These are phyloP conservation scores for Epichloe bromicola DNA, from an alignment of 2,329 filamentous ascomycete species.

Conservation along the genomic window DNA sequence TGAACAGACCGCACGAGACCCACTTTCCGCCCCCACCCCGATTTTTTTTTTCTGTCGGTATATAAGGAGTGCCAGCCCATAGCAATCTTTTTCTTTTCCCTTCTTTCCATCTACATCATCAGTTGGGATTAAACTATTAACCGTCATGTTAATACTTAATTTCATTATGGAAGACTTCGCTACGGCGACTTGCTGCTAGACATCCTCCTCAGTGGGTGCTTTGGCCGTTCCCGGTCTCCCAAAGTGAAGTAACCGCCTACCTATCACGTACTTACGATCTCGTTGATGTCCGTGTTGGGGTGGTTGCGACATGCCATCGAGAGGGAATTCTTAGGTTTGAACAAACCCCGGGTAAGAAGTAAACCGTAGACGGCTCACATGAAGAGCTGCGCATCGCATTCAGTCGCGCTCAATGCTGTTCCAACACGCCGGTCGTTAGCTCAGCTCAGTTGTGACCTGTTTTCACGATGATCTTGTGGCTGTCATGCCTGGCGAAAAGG, in stretches of 20 bases:
- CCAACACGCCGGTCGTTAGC: no score
- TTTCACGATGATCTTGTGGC: no score
- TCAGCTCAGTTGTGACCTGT: no score
- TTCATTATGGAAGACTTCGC: slow-evolving; percentile 36
- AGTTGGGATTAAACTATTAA: slow-evolving; percentile 33
- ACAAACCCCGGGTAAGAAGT: background rate
- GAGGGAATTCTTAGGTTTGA: background rate
- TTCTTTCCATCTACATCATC: slow-evolving; percentile 28
- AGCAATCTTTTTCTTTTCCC: slow-evolving; percentile 8
- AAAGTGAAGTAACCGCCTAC: slow-evolving; percentile 33
- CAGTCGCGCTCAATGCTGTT: no score
- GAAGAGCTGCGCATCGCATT: background rate
- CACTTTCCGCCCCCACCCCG: background rate
- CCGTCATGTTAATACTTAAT: slow-evolving; percentile 35
- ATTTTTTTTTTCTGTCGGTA: slow-evolving; percentile 2
- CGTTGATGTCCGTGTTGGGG: slow-evolving; percentile 37
- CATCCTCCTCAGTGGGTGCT: slow-evolving; percentile 33
- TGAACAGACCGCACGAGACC: background rate
- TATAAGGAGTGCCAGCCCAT: slow-evolving; percentile 9
- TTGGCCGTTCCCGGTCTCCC: slow-evolving; percentile 44
- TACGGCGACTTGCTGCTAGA: slow-evolving; percentile 41
- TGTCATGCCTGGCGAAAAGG: no score
- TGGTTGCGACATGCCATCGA: slow-evolving; percentile 29
- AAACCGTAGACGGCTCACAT: background rate
- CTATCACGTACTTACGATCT: slow-evolving; percentile 26